Percentiles rank a stretch among this genome's conserved stretches.
phyloP scores from a whole-genome alignment of 73 alveolate species.

The Diophrys sp. region DNA sequence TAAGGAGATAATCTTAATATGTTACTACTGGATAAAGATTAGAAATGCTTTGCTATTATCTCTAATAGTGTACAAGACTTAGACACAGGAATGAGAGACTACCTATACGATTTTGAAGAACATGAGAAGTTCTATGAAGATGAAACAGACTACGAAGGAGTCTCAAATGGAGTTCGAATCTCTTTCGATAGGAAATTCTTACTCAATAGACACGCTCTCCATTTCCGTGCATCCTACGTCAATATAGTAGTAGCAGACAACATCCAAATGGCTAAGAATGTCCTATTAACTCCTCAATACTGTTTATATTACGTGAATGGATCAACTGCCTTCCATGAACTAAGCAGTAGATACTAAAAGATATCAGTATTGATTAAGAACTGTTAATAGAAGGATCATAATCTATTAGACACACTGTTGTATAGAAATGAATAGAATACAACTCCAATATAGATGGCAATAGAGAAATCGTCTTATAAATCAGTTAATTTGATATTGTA shows the following conservation, averaged over 20 bases:
- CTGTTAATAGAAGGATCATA: not conserved
- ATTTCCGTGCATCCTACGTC: not conserved
- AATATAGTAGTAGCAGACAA: not conserved
- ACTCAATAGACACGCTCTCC: not conserved
- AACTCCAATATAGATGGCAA: not conserved
- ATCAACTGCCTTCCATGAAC: not conserved
- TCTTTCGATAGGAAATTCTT: not conserved
- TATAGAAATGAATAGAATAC: not conserved
- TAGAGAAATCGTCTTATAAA: not conserved
- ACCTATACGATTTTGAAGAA: not conserved
- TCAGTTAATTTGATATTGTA: not conserved
- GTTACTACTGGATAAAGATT: not conserved
- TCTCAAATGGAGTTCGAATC: not conserved
- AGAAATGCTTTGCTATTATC: not conserved
- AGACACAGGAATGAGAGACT: slow-evolving; percentile 1
- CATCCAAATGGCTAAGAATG: not conserved
- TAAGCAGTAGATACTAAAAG: not conserved
- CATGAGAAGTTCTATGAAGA: not conserved
- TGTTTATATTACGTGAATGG: not conserved
- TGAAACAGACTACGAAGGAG: not conserved
- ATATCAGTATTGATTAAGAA: not conserved
- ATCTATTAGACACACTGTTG: not conserved
- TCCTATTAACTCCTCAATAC: not conserved
- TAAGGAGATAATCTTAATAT: not conserved
- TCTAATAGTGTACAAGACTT: not conserved